Evolutionary conservation across 768 basidiomycete genomes (phyloP), one percentile per base, ranked within the genome.

Genomic region (Lactifluus rugatus): DNA sequence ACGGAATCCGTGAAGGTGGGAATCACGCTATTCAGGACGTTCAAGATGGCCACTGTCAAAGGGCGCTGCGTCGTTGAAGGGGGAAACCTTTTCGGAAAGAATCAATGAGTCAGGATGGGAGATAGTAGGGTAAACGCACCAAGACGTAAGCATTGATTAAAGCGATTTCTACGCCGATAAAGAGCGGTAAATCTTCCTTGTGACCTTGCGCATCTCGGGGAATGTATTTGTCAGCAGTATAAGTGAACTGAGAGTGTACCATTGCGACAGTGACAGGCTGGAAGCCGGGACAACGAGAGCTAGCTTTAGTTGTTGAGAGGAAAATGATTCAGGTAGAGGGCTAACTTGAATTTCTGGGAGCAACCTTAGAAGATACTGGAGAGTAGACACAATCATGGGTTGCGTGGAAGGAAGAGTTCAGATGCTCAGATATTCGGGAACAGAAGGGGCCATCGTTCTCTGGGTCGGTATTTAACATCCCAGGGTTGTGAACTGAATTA

Each of bases 1-100:
- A 59, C 41, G 10, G 52, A 48, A 41, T 62, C 60, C 4, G 57
- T 59, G 26, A 36, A 53, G 36, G 59, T 34, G 16, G 56, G 60
- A 19, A 57, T 28, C 11, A 58, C 25, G 21, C 45, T 62, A 10
- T 62, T 59, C 51, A 62, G 19, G 34, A 62, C 48, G 47, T 53
- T 53, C 25, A 58, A 36, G 11, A 23, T n/a, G 3, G 47, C 46
- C 26, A 59, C 14, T 19, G 60, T 62, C 28, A 62, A 23, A n/a
- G 57, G 57, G 21, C 50, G 34, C 32, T 54, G 34, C 17, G 52
- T 54, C 3, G 57, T 59, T 14, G 46, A 48, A 5, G 60, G 60
- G 10, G 57, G 59, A 62, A 32, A 53, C 17, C 56, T 52, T 23
- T 31, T 19, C 1, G 21, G 11, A n/a, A 32, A 13, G 23, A 14